Base-by-base conservation (phyloP, 192 early-diverging fungal genomes). In the Coemansia sp. region DNA sequence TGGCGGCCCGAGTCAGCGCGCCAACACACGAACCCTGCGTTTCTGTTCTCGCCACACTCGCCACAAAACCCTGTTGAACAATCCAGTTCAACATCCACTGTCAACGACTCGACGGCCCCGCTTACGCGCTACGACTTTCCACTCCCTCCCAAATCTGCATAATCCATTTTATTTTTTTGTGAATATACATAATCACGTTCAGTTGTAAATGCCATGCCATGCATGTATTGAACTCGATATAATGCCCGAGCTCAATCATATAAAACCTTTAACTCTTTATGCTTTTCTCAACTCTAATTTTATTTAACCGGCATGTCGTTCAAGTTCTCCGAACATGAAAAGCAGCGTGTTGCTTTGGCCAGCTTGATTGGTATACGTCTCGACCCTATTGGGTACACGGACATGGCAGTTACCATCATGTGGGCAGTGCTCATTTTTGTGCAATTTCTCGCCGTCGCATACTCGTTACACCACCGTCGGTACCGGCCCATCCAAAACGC, bases 71-170 rank as follows among this genome's bases (percentile, higher is more conserved):
- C 60, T 23, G 21, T n/a, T 12, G 76, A 73, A 46, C 65, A 72
- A 36, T 66, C 69, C 2, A 80, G 72, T 19, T 74, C 77, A 8
- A 57, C 77, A 4, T 71, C 72, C 11, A 80, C 77, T 4, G 65
- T 80, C 54, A 68, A 80, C 28, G 77, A 74, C n/a, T 60, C 17
- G n/a, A 9, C 9, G 46, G 28, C 54, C 26, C 56, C 48, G 10
- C 31, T 70, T n/a, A 57, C 65, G 9, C 51, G 54, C 28, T 67
- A 68, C 38, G 62, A 66, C 28, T 71, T 67, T 31, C 65, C 57
- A 7, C 19, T 62, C 2, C 55, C 58, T 12, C 61, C 65, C 50
- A 67, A 60, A 22, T 55, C 60, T n/a, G 22, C 53, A 14, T 50
- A 31, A 53, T 48, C 19, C 47, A 17, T 17, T 48, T 21, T 20